These are phyloP conservation scores for Hansenula lynferdii DNA, from an alignment of 1,139 yeast species.

Conservation along the genomic window DNA sequence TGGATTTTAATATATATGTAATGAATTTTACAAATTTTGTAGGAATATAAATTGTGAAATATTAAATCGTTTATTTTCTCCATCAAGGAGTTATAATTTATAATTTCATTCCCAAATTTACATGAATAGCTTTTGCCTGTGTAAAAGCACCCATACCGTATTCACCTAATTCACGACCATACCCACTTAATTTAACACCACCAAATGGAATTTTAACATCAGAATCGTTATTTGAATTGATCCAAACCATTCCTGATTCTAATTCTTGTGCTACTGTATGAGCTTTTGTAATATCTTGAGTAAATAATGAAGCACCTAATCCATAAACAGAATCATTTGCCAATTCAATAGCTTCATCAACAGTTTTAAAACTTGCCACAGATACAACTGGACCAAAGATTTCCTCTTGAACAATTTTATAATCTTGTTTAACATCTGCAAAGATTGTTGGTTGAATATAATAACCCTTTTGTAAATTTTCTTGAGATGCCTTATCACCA, in stretches of 20 bases:
- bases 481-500: constrained; percentile 45
- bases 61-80: no score
- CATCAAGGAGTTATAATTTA: background rate
- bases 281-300: constrained; percentile 55
- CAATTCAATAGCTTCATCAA: constrained; percentile 63
- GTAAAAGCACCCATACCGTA: constrained; percentile 75
- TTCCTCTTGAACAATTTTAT: constrained; percentile 62
- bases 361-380: constrained; percentile 62
- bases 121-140: constrained; percentile 75
- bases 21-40: no score
- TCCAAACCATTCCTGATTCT: constrained; percentile 83
- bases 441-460: constrained; percentile 68
- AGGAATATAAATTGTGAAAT: background rate
- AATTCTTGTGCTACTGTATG: constrained; percentile 59
- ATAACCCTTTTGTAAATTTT: constrained; percentile 39
- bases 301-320: constrained; percentile 75
- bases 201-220: constrained; percentile 81
- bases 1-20: no score
- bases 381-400: constrained; percentile 93
- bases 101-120: constrained; percentile 35
- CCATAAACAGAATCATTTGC: constrained; percentile 79
- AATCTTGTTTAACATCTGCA: constrained; percentile 52
- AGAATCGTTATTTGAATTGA: constrained; percentile 79
- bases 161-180: constrained; percentile 86
- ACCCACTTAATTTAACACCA: constrained; percentile 75